Base-by-base conservation (phyloP, 148 eudicot species). In the Rhododendron ferrugineum region DNA sequence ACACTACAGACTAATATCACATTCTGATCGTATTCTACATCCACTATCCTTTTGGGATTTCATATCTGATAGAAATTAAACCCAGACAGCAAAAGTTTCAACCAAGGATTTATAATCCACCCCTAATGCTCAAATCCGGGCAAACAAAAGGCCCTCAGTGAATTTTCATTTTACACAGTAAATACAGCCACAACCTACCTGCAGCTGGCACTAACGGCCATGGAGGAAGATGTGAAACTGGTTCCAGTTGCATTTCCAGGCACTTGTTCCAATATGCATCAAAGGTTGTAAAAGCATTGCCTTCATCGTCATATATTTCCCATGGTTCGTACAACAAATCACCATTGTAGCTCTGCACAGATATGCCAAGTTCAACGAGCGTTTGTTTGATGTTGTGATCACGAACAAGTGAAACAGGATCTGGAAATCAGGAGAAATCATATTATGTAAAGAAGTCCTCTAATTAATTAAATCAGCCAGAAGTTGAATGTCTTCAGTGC, bases 341-440 rank as follows among this genome's bases (percentile, higher is more conserved):
- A 68, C 94, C 95, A 76, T 95, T 97, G 85, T 91, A 95, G 90
- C 94, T 94, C 84, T 90, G 90, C 77, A 97, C 96, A 32, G 89
- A 64, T 74, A 97, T 85, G 82, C 95, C 91, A 34, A 74, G 89
- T 90, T 95, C 98, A 22, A 87, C 89, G 32, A 97, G 92, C 86
- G 87, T 90, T 87, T 94, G 93, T 89, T 97, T 97, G 85, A 95
- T 87, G 81, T 87, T 85, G 89, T 97, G 99, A 88, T 97, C 99
- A 82, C 99, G 98, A 84, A 93, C 96, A 82, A 97, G 95, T 77
- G 99, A 95, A 85, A 95, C 92, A 78, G 99, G 99, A 92, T 97
- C 99, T 97, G 93, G 81, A 90, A 82, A 86, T 30, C 32, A 80
- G 64, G 49, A 85, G 66, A 64, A 47, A 44, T 44, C 56, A 16